Conservation (phyloP, 1,284 basidiomycete species). For the Vanrija pseudolonga region DNA sequence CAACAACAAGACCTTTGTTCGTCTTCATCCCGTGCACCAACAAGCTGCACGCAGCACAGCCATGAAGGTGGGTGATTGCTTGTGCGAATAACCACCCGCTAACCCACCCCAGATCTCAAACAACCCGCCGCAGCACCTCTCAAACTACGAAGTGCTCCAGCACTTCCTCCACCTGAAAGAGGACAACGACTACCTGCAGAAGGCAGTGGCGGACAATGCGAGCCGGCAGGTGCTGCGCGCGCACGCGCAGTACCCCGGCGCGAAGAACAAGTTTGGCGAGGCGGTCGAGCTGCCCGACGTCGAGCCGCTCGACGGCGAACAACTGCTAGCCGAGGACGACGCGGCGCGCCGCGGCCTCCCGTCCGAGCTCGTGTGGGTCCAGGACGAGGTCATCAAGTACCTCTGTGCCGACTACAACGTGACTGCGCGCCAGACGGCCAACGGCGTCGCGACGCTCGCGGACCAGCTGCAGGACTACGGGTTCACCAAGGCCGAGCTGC, state of each 20-base stretch:
- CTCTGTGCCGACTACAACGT: constrained; percentile 56
- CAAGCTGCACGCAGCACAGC: neutral
- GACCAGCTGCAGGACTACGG: constrained; percentile 63
- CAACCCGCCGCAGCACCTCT: constrained; percentile 70
- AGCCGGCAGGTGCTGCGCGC: constrained; percentile 10
- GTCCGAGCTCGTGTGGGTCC: constrained; percentile 80
- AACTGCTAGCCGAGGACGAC: constrained; percentile 52
- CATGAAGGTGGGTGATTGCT: constrained; percentile 14
- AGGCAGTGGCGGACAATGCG: constrained; percentile 55
- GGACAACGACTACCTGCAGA: constrained; percentile 65
- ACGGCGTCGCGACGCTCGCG: constrained; percentile 64
- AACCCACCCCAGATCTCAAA: constrained; percentile 63
- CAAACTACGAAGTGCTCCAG: constrained; percentile 78
- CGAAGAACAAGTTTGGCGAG: neutral
- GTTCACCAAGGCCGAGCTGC: constrained; percentile 84
- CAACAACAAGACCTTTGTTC: neutral
- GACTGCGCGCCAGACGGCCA: constrained; percentile 62
- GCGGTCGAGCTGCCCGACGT: constrained; percentile 21
- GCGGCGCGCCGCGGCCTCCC: constrained; percentile 51
- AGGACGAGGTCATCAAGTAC: constrained; percentile 82
- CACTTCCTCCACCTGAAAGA: constrained; percentile 65
- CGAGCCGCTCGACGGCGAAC: constrained; percentile 39
- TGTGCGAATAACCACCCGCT: too few relatives aligned
- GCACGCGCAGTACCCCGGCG: constrained; percentile 7
- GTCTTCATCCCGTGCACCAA: too few relatives aligned